Conservation (phyloP, 495 filamentous ascomycete genomes). For the Trichoderma parareesei region DNA sequence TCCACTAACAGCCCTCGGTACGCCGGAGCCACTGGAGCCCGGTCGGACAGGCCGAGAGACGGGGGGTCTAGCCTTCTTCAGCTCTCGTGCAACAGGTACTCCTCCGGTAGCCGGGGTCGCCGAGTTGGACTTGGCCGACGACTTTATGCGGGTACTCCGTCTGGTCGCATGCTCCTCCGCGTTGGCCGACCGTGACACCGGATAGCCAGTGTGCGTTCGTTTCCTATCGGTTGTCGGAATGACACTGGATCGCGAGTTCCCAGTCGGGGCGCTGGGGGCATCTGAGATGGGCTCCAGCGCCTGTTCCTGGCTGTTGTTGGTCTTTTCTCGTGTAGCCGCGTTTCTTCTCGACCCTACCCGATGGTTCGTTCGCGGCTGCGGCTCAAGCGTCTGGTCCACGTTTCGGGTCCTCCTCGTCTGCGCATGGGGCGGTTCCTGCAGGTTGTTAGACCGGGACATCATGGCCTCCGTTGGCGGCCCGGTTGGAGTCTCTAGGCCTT, state of each 20-base stretch:
- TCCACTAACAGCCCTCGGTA: constrained; percentile 80
- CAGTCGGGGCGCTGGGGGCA: background rate
- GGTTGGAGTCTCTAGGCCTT: constrained; percentile 35
- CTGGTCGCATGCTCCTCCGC: constrained; percentile 62
- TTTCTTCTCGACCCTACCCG: constrained; percentile 41
- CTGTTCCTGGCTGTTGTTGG: constrained; percentile 22
- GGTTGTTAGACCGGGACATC: constrained; percentile 23
- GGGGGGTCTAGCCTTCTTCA: constrained; percentile 69
- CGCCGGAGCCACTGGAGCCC: constrained; percentile 50
- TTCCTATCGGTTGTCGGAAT: constrained; percentile 54
- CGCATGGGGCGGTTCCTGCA: constrained; percentile 57
- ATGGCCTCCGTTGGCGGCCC: constrained; percentile 23
- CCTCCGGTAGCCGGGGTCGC: constrained; percentile 48
- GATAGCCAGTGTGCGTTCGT: constrained; percentile 77
- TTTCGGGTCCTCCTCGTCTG: constrained; percentile 54
- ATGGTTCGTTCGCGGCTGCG: constrained; percentile 56
- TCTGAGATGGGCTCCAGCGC: constrained; percentile 11
- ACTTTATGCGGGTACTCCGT: constrained; percentile 61
- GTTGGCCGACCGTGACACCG: constrained; percentile 47
- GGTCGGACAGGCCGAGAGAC: constrained; percentile 43
- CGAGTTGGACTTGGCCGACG: constrained; percentile 51
- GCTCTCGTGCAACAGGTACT: constrained; percentile 54
- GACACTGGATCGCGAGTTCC: constrained; percentile 14
- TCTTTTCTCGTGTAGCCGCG: constrained; percentile 37
- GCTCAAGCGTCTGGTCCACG: constrained; percentile 45